Base-by-base conservation (phyloP, 108 stramenopile species). In the Cyclostephanos tholiformis region DNA sequence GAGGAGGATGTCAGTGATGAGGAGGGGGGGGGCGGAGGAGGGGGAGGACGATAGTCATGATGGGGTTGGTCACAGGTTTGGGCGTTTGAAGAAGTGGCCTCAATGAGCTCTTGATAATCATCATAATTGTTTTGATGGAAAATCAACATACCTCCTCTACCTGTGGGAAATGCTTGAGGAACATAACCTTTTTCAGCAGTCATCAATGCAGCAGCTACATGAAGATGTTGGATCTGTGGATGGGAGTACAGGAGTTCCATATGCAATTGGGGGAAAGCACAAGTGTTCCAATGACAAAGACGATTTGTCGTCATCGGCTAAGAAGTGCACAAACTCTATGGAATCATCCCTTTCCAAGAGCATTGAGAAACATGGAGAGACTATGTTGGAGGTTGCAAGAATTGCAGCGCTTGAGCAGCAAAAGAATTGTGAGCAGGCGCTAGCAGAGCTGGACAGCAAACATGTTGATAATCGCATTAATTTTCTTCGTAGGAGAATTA, bases 141-240 rank as follows among this genome's bases (percentile, higher is more conserved):
- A 19, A 50, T 17, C 49, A 50, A 50, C 49, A 19, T 50, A 50
- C 49, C 49, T 50, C n/a, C 49, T n/a, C n/a, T 50, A 50, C 19
- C 49, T 50, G 49, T 50, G 49, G 49, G 49, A 50, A 17, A 50
- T 50, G 49, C 49, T 50, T 50, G 49, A 50, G 49, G 49, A 50
- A 50, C 49, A 50, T 50, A 19, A 19, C 49, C 19, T 50, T 19
- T 19, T 50, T 19, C 49, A 50, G n/a, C n/a, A n/a, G 49, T 50
- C 49, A 2, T 50, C 49, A 6, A 19, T 50, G 19, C 49, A 50
- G 6, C 49, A 50, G 6, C 49, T 50, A 19, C 49, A 50, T 50
- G 49, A 50, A 1, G 49, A 19, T 19, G 19, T 50, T 19, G 49
- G 49, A 50, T 50, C 49, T 19, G 49, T 17, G 16, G 49, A 50